Evolutionary conservation across 495 filamentous ascomycete species (phyloP).

Genomic region (Podospora bellae-mahoneyi): DNA sequence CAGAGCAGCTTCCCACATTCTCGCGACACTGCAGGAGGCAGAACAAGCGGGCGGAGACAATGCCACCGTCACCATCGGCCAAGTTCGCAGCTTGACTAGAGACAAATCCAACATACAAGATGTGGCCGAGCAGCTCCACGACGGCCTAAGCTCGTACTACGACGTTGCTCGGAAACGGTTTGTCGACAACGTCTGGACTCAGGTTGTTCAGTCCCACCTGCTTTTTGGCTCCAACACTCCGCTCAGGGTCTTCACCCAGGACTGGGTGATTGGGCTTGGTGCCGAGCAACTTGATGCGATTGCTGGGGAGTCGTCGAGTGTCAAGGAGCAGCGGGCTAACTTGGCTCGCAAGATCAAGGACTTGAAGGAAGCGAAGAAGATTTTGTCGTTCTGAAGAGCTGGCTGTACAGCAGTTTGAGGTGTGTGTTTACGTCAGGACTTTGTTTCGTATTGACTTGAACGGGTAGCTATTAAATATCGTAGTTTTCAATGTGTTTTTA

Average conservation of each 20-base stretch:
- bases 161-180: slow-evolving; percentile 55
- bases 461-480: too few relatives aligned
- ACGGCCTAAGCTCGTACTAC: slow-evolving; percentile 60
- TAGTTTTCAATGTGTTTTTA: too few relatives aligned
- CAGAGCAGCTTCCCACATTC: slow-evolving; percentile 20
- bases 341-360: slow-evolving; percentile 30
- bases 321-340: slow-evolving; percentile 24
- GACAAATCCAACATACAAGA: slow-evolving; percentile 48
- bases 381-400: slow-evolving; percentile 16
- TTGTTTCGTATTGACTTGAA: too few relatives aligned
- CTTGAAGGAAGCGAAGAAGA: slow-evolving; percentile 28
- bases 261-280: slow-evolving; percentile 34
- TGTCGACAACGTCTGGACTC: slow-evolving; percentile 52
- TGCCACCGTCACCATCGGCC: slow-evolving; percentile 13
- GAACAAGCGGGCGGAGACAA: background rate
- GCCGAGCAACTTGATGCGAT: slow-evolving; percentile 34
- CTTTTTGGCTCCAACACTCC: slow-evolving; percentile 35
- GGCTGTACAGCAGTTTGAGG: background rate
- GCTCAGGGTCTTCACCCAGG: slow-evolving; percentile 32
- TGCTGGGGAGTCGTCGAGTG: slow-evolving; percentile 32
- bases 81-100: slow-evolving; percentile 22
- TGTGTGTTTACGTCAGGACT: background rate
- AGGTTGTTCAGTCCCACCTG: slow-evolving; percentile 36
- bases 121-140: slow-evolving; percentile 51
- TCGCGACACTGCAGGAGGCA: slow-evolving; percentile 14